Evolutionary conservation across 2,329 filamentous ascomycete species (phyloP).

Genomic region (Helminthosporium solani): DNA sequence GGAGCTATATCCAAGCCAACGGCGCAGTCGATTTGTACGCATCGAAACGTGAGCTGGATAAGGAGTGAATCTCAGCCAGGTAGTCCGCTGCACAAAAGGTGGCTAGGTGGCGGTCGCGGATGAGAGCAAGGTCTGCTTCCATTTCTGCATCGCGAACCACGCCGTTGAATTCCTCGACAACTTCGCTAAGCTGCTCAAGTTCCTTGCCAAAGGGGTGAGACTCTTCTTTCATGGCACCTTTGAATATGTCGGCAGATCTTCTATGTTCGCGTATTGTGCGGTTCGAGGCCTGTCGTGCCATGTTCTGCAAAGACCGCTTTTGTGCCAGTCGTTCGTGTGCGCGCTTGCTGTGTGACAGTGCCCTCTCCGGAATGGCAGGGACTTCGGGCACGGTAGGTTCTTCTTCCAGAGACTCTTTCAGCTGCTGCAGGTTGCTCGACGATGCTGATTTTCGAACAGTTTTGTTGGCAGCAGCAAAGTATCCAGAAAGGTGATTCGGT

Average conservation of each 20-base stretch:
- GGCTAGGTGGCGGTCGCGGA: slow-evolving; percentile 68
- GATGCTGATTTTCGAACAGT: slow-evolving; percentile 30
- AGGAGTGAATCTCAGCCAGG: slow-evolving; percentile 71
- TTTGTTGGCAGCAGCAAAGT: slow-evolving; percentile 56
- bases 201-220: slow-evolving; percentile 83
- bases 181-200: slow-evolving; percentile 86
- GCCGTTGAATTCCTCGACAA: slow-evolving; percentile 80
- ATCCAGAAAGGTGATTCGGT: slow-evolving; percentile 58
- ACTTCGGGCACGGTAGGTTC: slow-evolving; percentile 58
- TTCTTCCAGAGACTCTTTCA: slow-evolving; percentile 22
- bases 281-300: slow-evolving; percentile 51
- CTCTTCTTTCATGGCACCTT: slow-evolving; percentile 39
- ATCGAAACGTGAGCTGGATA: slow-evolving; percentile 44
- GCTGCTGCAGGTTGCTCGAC: slow-evolving; percentile 26
- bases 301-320: slow-evolving; percentile 59
- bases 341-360: slow-evolving; percentile 86
- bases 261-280: slow-evolving; percentile 58
- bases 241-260: slow-evolving; percentile 47
- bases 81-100: slow-evolving; percentile 83
- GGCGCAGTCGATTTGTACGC: slow-evolving; percentile 20
- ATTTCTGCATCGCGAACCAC: slow-evolving; percentile 60
- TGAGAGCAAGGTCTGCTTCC: slow-evolving; percentile 72
- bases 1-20: slow-evolving; percentile 40
- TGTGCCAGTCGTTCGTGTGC: slow-evolving; percentile 74
- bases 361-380: slow-evolving; percentile 73